Percentiles rank a stretch among this genome's conserved stretches.
Evolutionary conservation across 139 green algal species (phyloP).

Genomic region (Coelastrella sp.): DNA sequence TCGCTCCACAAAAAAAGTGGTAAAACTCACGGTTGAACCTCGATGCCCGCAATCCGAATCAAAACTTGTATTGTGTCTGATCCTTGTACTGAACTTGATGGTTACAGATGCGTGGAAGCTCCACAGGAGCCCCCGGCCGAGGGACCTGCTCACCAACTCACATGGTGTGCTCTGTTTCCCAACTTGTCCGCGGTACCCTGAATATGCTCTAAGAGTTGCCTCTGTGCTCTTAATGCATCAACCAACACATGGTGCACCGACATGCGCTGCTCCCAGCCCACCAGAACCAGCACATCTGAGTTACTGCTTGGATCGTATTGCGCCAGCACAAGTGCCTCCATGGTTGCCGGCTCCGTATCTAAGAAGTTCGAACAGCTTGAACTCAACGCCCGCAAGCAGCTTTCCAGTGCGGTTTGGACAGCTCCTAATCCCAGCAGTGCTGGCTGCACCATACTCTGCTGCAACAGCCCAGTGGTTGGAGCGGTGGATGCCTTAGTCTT

Average conservation of each 20-base stretch:
- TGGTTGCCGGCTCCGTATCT: not conserved
- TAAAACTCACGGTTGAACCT: too few relatives aligned
- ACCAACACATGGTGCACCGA: slow-evolving; percentile 22
- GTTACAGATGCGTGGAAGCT: too few relatives aligned
- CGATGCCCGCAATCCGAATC: too few relatives aligned
- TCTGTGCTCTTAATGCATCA: not conserved
- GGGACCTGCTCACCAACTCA: not conserved
- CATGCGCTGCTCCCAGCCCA: slow-evolving; percentile 42
- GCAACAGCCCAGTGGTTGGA: not conserved
- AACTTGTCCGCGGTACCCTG: not conserved
- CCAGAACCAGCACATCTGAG: not conserved
- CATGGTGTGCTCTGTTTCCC: not conserved
- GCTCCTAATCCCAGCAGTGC: not conserved
- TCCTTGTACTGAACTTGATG: too few relatives aligned
- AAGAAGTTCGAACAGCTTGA: not conserved
- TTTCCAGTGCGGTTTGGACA: not conserved
- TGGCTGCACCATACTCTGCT: not conserved
- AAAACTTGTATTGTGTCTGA: too few relatives aligned
- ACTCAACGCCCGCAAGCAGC: not conserved
- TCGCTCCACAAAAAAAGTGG: too few relatives aligned
- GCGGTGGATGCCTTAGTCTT: not conserved
- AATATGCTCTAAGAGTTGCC: slow-evolving; percentile 17
- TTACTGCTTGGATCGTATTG: slow-evolving; percentile 23
- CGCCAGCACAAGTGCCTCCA: not conserved
- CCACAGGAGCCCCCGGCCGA: too few relatives aligned